Conservation (phyloP, 1,139 yeast genomes). For the Kodamaea fungicola region DNA sequence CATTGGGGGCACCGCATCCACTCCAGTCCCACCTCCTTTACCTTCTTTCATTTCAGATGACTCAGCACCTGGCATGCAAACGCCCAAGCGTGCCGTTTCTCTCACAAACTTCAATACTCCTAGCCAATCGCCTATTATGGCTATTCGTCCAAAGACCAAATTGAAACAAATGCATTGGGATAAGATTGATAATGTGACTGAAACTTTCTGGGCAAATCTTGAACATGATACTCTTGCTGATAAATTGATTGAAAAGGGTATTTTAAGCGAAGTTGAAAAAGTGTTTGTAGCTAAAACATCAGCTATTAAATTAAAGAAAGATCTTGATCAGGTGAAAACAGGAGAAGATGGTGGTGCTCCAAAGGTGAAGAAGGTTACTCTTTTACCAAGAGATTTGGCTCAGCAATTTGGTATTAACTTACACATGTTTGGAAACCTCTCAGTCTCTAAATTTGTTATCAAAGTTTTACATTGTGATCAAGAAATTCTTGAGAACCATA, state of each 20-base stretch:
- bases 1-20: slow-evolving; percentile 5
- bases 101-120: slow-evolving; percentile 2
- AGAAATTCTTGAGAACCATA: slow-evolving; percentile 63
- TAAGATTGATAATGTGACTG: slow-evolving; percentile 62
- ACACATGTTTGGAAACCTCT: slow-evolving; percentile 66
- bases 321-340: slow-evolving; percentile 15
- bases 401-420: slow-evolving; percentile 86
- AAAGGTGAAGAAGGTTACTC: slow-evolving; percentile 47
- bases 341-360: slow-evolving; percentile 19
- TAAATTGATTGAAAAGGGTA: slow-evolving; percentile 63
- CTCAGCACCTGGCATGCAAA: background rate
- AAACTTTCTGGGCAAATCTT: slow-evolving; percentile 78
- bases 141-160: slow-evolving; percentile 54
- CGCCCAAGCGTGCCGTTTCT: slow-evolving; percentile 4
- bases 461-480: slow-evolving; percentile 71
- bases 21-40: slow-evolving; percentile 18
- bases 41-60: slow-evolving; percentile 6
- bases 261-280: slow-evolving; percentile 72
- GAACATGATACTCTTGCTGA: slow-evolving; percentile 48
- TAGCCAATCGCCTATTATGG: slow-evolving; percentile 5
- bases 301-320: slow-evolving; percentile 39
- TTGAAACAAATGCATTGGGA: slow-evolving; percentile 97
- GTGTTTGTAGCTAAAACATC: slow-evolving; percentile 68
- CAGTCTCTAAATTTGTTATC: slow-evolving; percentile 60
- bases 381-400: slow-evolving; percentile 76